These are phyloP conservation scores for Amesomyces nigricolor DNA, from an alignment of 2,329 filamentous ascomycete species.

Conservation along the genomic window DNA sequence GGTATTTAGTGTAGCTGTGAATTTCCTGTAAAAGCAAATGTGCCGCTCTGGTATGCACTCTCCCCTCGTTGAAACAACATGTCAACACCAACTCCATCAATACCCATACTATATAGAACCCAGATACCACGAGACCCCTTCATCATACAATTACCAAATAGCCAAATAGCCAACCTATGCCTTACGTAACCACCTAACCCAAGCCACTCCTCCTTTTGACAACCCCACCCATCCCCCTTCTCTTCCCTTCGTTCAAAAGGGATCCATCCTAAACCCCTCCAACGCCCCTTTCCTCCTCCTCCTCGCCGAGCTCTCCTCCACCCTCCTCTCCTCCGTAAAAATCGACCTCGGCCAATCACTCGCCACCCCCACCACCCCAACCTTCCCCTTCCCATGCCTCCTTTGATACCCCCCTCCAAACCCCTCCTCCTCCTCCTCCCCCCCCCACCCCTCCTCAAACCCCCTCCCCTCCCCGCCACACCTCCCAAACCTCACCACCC, in stretches of 20 bases:
- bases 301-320: conserved; percentile 15
- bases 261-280: conserved; percentile 20
- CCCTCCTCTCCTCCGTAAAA: conserved; percentile 21
- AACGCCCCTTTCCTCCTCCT: conserved; percentile 21
- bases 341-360: conserved; percentile 27
- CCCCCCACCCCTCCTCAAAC: conserved; percentile 25
- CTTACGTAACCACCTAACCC: no score
- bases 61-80: no score
- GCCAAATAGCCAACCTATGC: no score
- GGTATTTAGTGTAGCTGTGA: no score
- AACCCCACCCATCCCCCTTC: background rate
- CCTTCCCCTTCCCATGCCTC: conserved; percentile 3
- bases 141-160: no score
- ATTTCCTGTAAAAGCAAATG: no score
- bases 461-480: conserved; percentile 30
- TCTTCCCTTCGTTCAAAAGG: conserved; percentile 23
- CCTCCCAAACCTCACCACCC: conserved; percentile 58
- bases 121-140: no score
- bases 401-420: conserved; percentile 9
- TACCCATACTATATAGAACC: no score
- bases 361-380: background rate
- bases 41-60: no score
- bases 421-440: conserved; percentile 14
- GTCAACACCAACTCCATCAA: no score
- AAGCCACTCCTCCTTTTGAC: no score